phyloP scores from a whole-genome alignment of 352 stramenopile genomes.

The Globisporangium carolinianum region DNA sequence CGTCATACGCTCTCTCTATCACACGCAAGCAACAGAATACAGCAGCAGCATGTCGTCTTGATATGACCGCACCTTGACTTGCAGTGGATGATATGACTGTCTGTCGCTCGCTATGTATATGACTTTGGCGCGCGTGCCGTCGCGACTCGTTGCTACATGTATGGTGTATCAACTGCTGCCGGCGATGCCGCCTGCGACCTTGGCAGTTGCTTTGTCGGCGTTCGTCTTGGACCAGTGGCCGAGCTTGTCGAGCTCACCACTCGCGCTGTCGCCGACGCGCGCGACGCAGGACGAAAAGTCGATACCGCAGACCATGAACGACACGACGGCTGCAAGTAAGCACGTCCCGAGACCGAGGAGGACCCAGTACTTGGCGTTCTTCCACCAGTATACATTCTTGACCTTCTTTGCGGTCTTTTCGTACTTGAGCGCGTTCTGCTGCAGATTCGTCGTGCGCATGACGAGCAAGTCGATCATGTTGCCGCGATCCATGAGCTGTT shows the following conservation, averaged over 20 bases:
- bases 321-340: conserved; percentile 55
- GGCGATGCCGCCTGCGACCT: conserved; percentile 1
- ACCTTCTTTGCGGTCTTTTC: conserved; percentile 91
- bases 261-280: conserved; percentile 30
- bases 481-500: conserved; percentile 95
- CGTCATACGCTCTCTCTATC: too few relatives aligned
- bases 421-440: conserved; percentile 96
- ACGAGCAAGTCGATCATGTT: conserved; percentile 96
- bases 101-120: background rate
- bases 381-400: conserved; percentile 87
- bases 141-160: background rate
- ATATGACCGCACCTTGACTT: background rate
- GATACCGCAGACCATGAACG: conserved; percentile 71
- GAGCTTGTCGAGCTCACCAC: conserved; percentile 18
- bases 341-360: conserved; percentile 41
- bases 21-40: background rate
- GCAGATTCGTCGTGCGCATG: conserved; percentile 88
- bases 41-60: background rate
- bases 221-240: conserved; percentile 10
- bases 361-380: conserved; percentile 79
- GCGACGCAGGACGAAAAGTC: conserved; percentile 54
- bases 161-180: background rate
- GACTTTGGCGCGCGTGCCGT: background rate
- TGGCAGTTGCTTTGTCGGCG: conserved; percentile 4
- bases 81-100: too few relatives aligned